These are phyloP conservation scores for Penicillium sp. DNA, from an alignment of 2,329 filamentous ascomycete genomes.

Conservation along the genomic window DNA sequence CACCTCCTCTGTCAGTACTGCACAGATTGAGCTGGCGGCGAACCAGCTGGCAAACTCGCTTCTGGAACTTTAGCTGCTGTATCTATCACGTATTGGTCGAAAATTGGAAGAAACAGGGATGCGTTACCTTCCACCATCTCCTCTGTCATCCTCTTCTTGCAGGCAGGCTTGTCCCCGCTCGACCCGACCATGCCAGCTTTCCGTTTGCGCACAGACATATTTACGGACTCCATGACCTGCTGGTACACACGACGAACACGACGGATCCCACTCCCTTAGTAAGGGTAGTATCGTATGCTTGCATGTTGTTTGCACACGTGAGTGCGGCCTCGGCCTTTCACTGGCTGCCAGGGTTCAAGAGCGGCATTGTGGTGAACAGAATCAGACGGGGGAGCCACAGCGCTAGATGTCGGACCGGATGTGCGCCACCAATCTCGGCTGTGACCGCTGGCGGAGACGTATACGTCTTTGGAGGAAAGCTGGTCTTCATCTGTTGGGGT, in stretches of 20 bases:
- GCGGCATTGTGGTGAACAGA: no score
- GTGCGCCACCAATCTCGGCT: no score
- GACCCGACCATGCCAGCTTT: no score
- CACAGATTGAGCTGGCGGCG: neutral
- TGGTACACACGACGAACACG: neutral
- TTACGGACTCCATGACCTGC: neutral
- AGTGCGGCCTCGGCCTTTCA: no score
- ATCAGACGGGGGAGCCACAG: neutral
- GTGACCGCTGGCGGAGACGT: no score
- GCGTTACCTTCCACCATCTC: neutral
- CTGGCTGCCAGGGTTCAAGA: no score
- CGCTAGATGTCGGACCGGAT: neutral
- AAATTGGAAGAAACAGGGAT: neutral
- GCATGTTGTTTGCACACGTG: neutral
- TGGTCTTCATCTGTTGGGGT: no score
- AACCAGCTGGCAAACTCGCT: neutral
- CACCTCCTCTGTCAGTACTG: no score
- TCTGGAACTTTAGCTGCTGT: neutral
- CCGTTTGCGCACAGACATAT: neutral
- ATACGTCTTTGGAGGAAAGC: no score
- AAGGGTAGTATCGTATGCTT: no score
- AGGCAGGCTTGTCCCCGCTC: neutral
- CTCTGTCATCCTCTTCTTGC: neutral
- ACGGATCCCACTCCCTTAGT: no score
- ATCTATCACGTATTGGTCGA: neutral